Evolutionary conservation across 2,329 filamentous ascomycete species (phyloP).

Genomic region (Zelopaecilomyces penicillatus): DNA sequence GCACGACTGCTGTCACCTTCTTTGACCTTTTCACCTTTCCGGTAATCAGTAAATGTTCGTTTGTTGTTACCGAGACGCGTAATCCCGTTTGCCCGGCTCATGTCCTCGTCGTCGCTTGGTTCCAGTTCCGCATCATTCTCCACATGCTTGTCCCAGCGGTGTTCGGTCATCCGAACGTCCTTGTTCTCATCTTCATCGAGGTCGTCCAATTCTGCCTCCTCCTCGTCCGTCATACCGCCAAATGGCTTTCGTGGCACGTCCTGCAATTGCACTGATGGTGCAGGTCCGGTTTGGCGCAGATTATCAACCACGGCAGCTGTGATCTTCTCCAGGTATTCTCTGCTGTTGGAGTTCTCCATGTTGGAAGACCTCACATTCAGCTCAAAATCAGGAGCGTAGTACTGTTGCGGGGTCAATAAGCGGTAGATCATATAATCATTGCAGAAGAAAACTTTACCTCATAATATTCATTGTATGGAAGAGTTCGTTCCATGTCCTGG

Average conservation of each 20-base stretch:
- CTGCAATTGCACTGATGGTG: conserved; percentile 86
- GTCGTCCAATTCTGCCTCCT: conserved; percentile 57
- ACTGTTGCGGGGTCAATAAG: conserved; percentile 41
- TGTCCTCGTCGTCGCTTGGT: conserved; percentile 84
- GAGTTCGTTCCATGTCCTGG: conserved; percentile 68
- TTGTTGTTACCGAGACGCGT: conserved; percentile 41
- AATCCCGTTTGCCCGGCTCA: conserved; percentile 64
- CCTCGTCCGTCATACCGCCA: conserved; percentile 56
- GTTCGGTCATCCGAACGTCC: conserved; percentile 73
- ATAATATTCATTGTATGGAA: conserved; percentile 97
- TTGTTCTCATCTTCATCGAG: conserved; percentile 80
- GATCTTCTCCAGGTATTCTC: conserved; percentile 73
- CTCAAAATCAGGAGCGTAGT: conserved; percentile 85
- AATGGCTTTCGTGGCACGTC: conserved; percentile 59
- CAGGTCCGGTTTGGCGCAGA: conserved; percentile 73
- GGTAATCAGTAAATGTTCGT: conserved; percentile 45
- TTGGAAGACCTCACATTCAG: conserved; percentile 83
- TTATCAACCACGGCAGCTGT: conserved; percentile 78
- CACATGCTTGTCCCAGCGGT: conserved; percentile 71
- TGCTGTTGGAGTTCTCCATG: conserved; percentile 84
- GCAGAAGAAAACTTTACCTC: conserved; percentile 39
- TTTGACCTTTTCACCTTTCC: conserved; percentile 27
- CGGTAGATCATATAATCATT: too few species aligned
- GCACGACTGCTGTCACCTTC: conserved; percentile 29
- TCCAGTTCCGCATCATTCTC: conserved; percentile 73